These are phyloP conservation scores for Nadsonia fulvescens DNA, from an alignment of 805 yeast genomes.

Conservation along the genomic window DNA sequence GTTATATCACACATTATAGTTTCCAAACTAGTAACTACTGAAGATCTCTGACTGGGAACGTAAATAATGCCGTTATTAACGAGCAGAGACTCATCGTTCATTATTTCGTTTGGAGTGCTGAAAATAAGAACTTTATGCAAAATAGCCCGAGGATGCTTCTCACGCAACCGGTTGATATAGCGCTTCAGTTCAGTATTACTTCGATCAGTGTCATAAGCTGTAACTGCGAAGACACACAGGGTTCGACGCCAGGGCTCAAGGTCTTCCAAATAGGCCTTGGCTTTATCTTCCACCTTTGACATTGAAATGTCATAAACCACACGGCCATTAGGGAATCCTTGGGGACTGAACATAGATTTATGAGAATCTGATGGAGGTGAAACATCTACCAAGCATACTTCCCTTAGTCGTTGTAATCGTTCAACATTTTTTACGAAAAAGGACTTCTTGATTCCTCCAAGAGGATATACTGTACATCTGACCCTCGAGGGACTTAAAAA, in stretches of 20 bases:
- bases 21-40: slow-evolving; percentile 29
- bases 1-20: slow-evolving; percentile 61
- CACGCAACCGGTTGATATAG: slow-evolving; percentile 6
- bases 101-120: slow-evolving; percentile 1
- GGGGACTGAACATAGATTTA: too few species aligned
- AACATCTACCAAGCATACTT: too few species aligned
- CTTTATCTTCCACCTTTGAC: slow-evolving; percentile 3
- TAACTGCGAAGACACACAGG: slow-evolving; percentile 30
- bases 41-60: slow-evolving; percentile 1
- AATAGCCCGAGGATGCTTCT: slow-evolving; percentile 28
- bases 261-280: slow-evolving; percentile 34
- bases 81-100: slow-evolving; percentile 1
- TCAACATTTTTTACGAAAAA: too few species aligned
- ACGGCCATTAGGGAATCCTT: too few species aligned
- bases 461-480: too few species aligned
- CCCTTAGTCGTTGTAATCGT: too few species aligned
- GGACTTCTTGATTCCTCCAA: too few species aligned
- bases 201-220: slow-evolving; percentile 16
- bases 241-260: slow-evolving; percentile 79
- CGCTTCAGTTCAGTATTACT: slow-evolving; percentile 24
- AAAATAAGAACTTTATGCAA: slow-evolving; percentile 9
- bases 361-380: too few species aligned
- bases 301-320: too few species aligned
- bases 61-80: slow-evolving; percentile 14
- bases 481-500: too few species aligned